Percentiles rank a stretch among this genome's conserved stretches.
Evolutionary conservation across 805 yeast species (phyloP).

Genomic region (Monosporozyma aquatica): DNA sequence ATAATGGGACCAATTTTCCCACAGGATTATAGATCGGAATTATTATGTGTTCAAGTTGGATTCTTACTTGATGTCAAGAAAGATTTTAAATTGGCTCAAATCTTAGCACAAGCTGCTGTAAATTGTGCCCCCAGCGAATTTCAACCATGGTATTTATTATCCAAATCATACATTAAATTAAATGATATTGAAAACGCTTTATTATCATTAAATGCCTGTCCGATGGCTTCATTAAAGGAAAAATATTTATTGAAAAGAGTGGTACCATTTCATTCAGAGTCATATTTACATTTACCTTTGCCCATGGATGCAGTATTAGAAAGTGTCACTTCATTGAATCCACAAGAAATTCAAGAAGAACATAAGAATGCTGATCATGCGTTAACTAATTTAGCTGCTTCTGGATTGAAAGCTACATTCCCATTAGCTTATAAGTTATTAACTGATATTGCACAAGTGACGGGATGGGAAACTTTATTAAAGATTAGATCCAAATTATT

Average conservation of each 20-base stretch:
- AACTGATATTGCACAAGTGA: slow-evolving; percentile 53
- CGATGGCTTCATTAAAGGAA: slow-evolving; percentile 65
- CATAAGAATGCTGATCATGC: slow-evolving; percentile 57
- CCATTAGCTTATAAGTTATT: slow-evolving; percentile 50
- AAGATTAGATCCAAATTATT: slow-evolving; percentile 53
- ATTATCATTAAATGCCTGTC: slow-evolving; percentile 67
- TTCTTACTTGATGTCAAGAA: slow-evolving; percentile 21
- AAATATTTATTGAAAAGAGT: slow-evolving; percentile 53
- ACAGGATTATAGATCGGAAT: slow-evolving; percentile 23
- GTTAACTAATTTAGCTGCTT: slow-evolving; percentile 56
- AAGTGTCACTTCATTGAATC: slow-evolving; percentile 58
- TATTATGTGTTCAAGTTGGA: slow-evolving; percentile 25
- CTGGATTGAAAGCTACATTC: slow-evolving; percentile 52
- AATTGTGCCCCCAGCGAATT: slow-evolving; percentile 68
- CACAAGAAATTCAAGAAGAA: slow-evolving; percentile 55
- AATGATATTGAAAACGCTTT: slow-evolving; percentile 66
- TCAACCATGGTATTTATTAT: slow-evolving; percentile 62
- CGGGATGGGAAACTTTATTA: slow-evolving; percentile 66
- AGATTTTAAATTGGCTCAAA: slow-evolving; percentile 22
- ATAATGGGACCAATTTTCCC: slow-evolving; percentile 8
- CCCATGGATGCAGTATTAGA: slow-evolving; percentile 66
- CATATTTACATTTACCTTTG: slow-evolving; percentile 55
- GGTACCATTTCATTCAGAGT: slow-evolving; percentile 34
- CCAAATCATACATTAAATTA: slow-evolving; percentile 50
- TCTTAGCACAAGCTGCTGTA: slow-evolving; percentile 33